Conservation (phyloP, 352 stramenopile genomes). For the Pythium monospermum region DNA sequence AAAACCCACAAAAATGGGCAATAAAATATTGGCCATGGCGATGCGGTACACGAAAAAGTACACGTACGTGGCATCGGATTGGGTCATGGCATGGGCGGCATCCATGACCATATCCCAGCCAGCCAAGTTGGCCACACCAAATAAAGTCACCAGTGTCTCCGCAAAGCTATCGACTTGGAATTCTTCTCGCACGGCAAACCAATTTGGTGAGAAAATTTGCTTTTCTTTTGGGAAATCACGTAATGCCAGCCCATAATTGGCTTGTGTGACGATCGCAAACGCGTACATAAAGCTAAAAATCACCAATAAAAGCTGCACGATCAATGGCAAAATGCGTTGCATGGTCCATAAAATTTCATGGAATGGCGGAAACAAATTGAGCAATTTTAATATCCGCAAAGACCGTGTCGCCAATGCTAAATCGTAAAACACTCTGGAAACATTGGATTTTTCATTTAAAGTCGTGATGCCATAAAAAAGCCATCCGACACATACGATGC, state of each 20-base stretch:
- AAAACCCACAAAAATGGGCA: conserved; percentile 85
- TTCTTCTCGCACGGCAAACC: conserved; percentile 64
- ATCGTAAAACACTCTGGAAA: conserved; percentile 77
- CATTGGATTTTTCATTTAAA: conserved; percentile 44
- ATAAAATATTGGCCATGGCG: conserved; percentile 74
- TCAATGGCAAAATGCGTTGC: conserved; percentile 75
- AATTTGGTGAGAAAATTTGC: conserved; percentile 42
- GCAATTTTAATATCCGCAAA: conserved; percentile 71
- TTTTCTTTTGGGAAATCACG: conserved; percentile 49
- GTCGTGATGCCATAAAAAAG: conserved; percentile 75
- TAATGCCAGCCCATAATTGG: conserved; percentile 62
- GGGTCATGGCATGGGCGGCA: conserved; percentile 60
- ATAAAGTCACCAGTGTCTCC: conserved; percentile 70
- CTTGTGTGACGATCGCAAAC: conserved; percentile 76
- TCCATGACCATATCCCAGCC: conserved; percentile 83
- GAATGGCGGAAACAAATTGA: conserved; percentile 82
- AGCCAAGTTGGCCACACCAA: conserved; percentile 67
- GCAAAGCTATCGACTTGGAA: conserved; percentile 81
- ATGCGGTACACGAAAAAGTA: conserved; percentile 86
- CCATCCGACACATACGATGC: conserved; percentile 68
- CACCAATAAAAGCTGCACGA: conserved; percentile 73
- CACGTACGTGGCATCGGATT: conserved; percentile 52
- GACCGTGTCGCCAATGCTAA: conserved; percentile 68
- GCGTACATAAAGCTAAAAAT: conserved; percentile 84
- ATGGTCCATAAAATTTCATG: conserved; percentile 83